phyloP scores from a whole-genome alignment of 1,284 basidiomycete genomes.

The Ustilago crameri region DNA sequence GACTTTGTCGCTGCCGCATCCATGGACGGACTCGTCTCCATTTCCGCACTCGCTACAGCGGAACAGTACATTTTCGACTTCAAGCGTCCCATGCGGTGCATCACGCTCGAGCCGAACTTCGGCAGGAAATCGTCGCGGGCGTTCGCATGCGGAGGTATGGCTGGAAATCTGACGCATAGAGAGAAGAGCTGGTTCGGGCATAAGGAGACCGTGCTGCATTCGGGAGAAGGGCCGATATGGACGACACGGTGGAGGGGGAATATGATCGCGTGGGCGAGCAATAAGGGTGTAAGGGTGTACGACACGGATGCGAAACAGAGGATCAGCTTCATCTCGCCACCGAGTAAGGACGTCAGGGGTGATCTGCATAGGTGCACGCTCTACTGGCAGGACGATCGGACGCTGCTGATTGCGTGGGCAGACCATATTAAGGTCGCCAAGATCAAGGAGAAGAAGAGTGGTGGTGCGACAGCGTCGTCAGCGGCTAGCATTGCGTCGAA shows the following conservation, averaged over 20 bases:
- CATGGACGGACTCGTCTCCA: conserved; percentile 91
- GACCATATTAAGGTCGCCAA: conserved; percentile 88
- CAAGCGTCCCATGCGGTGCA: conserved; percentile 88
- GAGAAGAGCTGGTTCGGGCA: conserved; percentile 98
- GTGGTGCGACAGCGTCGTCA: conserved; percentile 19
- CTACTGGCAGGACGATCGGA: conserved; percentile 87
- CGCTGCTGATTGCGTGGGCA: conserved; percentile 92
- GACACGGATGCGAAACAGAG: conserved; percentile 82
- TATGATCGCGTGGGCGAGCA: conserved; percentile 96
- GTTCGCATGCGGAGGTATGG: conserved; percentile 92
- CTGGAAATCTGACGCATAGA: conserved; percentile 83
- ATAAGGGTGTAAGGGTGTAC: conserved; percentile 93
- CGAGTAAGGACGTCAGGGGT: conserved; percentile 82
- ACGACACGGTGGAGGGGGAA: conserved; percentile 84
- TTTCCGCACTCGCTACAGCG: conserved; percentile 82
- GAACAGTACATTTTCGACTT: conserved; percentile 89
- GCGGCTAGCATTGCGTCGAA: conserved; percentile 18
- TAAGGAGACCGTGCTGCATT: conserved; percentile 85
- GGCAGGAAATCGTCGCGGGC: conserved; percentile 82
- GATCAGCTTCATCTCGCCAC: conserved; percentile 87
- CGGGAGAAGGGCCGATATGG: conserved; percentile 95
- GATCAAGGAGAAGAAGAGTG: conserved; percentile 37
- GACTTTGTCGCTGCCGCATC: conserved; percentile 94
- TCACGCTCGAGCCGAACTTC: conserved; percentile 91
- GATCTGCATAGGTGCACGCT: conserved; percentile 93